phyloP scores from a whole-genome alignment of 1,284 basidiomycete species.

The Tremellales sp. region DNA sequence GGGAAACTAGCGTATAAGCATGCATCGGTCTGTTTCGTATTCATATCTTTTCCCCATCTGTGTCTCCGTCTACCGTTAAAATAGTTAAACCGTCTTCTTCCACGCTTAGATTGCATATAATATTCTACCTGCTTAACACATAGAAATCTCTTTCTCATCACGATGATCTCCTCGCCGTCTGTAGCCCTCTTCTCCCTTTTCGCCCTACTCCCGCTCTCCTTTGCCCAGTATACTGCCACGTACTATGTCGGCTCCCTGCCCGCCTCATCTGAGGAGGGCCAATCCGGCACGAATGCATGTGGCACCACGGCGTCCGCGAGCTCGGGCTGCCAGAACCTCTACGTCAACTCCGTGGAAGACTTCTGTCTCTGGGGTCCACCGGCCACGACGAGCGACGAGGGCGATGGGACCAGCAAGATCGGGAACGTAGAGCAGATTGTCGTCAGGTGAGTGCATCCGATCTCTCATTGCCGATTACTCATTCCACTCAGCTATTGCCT shows the following conservation, averaged over 20 bases:
- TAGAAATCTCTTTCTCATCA: too few relatives aligned
- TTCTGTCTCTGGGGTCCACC: slow-evolving; percentile 48
- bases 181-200: too few relatives aligned
- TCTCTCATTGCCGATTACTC: neutral
- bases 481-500: slow-evolving; percentile 31
- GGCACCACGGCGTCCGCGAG: slow-evolving; percentile 57
- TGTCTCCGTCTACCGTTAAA: too few relatives aligned
- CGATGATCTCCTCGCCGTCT: too few relatives aligned
- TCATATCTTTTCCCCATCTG: too few relatives aligned
- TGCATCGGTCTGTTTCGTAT: too few relatives aligned
- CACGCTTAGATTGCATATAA: too few relatives aligned
- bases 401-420: slow-evolving; percentile 36
- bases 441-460: slow-evolving; percentile 18
- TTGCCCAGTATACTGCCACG: slow-evolving; percentile 41
- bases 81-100: too few relatives aligned
- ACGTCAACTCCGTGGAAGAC: slow-evolving; percentile 48
- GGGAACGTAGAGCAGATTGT: slow-evolving; percentile 45
- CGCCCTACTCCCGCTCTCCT: slow-evolving; percentile 18
- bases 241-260: slow-evolving; percentile 31
- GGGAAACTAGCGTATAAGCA: too few relatives aligned
- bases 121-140: too few relatives aligned
- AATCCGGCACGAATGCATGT: slow-evolving; percentile 57
- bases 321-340: slow-evolving; percentile 57
- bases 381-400: slow-evolving; percentile 23
- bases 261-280: slow-evolving; percentile 54